Evolutionary conservation across 257 asterid species (phyloP).

Genomic region (Nicotiana tomentosiformis): DNA sequence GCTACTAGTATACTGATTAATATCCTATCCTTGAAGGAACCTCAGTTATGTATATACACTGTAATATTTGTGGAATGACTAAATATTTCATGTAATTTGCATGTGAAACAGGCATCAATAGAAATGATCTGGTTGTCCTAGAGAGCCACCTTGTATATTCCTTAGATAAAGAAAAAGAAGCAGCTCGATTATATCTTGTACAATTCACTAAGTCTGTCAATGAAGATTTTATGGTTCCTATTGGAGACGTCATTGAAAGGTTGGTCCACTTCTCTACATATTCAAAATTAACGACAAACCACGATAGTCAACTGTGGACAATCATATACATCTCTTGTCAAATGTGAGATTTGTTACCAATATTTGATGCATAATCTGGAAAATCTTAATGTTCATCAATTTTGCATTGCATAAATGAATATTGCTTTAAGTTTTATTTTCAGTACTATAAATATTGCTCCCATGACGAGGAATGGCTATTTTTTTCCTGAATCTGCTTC

Average conservation of each 20-base stretch:
- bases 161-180: constrained; percentile 21
- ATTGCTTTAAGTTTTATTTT: not conserved
- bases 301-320: not conserved
- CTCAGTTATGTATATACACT: not conserved
- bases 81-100: constrained; percentile 4
- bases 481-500: not conserved
- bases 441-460: not conserved
- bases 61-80: not conserved
- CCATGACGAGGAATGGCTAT: not conserved
- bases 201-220: constrained; percentile 11
- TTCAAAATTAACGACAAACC: not conserved
- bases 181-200: constrained; percentile 20
- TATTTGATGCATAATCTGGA: not conserved
- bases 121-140: constrained; percentile 15
- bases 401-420: not conserved
- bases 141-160: constrained; percentile 24
- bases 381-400: not conserved
- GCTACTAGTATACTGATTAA: not conserved
- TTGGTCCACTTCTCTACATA: constrained; percentile 7
- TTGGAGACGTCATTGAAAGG: constrained; percentile 14
- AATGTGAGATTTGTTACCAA: not conserved
- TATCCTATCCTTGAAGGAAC: not conserved
- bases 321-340: not conserved
- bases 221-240: constrained; percentile 11
- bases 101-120: constrained; percentile 18